These are phyloP conservation scores for Sugiyamaella valdiviana DNA, from an alignment of 805 yeast species.

Conservation along the genomic window DNA sequence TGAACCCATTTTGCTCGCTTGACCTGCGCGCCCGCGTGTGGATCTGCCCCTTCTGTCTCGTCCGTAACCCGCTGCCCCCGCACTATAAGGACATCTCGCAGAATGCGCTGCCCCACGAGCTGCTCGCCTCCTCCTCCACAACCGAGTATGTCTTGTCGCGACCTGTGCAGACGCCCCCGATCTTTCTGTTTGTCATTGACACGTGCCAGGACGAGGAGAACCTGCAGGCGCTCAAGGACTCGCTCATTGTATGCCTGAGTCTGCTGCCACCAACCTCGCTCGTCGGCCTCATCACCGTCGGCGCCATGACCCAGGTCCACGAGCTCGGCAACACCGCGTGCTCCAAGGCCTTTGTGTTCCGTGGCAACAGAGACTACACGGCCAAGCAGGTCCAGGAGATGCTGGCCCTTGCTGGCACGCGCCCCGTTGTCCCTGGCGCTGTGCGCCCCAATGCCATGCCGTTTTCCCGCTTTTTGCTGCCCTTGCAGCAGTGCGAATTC, in stretches of 20 bases:
- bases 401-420: constrained; percentile 42
- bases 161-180: constrained; percentile 79
- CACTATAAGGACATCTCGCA: constrained; percentile 73
- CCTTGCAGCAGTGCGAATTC: constrained; percentile 73
- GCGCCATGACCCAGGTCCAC: constrained; percentile 85
- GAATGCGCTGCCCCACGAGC: constrained; percentile 79
- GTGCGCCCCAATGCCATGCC: constrained; percentile 20
- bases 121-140: constrained; percentile 61
- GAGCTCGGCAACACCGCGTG: constrained; percentile 66
- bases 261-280: constrained; percentile 85
- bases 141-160: constrained; percentile 82
- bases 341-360: constrained; percentile 70
- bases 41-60: constrained; percentile 79
- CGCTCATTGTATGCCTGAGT: constrained; percentile 67
- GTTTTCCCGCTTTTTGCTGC: constrained; percentile 61
- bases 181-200: constrained; percentile 80
- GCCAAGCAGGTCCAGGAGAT: constrained; percentile 52
- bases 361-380: constrained; percentile 81
- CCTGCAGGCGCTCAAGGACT: constrained; percentile 74
- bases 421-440: constrained; percentile 33
- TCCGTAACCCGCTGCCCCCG: constrained; percentile 76
- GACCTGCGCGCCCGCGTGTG: constrained; percentile 72
- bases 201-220: constrained; percentile 86
- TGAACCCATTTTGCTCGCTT: constrained; percentile 73
- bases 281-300: constrained; percentile 81